Evolutionary conservation across 2,329 filamentous ascomycete genomes (phyloP), one percentile per base, ranked within the genome.

Genomic region (Penicillium sp.): DNA sequence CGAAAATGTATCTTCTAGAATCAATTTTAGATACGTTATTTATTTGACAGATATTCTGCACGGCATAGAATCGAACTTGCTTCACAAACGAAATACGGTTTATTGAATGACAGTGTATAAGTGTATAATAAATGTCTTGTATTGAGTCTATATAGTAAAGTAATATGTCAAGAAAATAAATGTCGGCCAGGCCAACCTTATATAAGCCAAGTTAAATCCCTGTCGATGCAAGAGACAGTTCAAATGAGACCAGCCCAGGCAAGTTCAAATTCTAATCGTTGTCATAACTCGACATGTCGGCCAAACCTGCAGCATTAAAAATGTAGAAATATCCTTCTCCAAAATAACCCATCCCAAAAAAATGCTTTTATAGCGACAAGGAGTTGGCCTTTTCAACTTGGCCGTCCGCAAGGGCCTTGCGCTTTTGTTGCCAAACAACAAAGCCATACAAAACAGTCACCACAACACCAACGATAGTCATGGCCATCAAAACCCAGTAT

Each of bases 401-500:
- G 9, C 55, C 55, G 16, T 49, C 48, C 14, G 51, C 46, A 21
- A 21, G 40, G 12, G 38, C 24, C 21, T 49, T 35, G 26, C 56
- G 50, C n/a, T 57, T 59, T 23, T 59, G 56, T 21, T 24, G 52
- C 43, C 11, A 47, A 9, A 65, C 49, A 18, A 61, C 21, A 14
- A 55, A n/a, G 1, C 20, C 56, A 23, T 66, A 66, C 8, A 52
- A n/a, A 5, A 57, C n/a, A 2, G 58, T 56, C 1, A 57, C 35
- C n/a, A 59, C 35, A 2, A 58, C 52, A 6, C 63, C 59, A 3
- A 61, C 43, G 26, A 62, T 55, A 2, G 57, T 57, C 38, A 61
- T 55, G n/a, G 49, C 60, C 52, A 65, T 60, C 53, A 64, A 54
- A 38, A 66, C 60, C 48, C 62, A 65, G 54, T 71, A 71, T 2